phyloP scores from a whole-genome alignment of 164 flowering plant genomes.

The Kingdonia uniflora region DNA sequence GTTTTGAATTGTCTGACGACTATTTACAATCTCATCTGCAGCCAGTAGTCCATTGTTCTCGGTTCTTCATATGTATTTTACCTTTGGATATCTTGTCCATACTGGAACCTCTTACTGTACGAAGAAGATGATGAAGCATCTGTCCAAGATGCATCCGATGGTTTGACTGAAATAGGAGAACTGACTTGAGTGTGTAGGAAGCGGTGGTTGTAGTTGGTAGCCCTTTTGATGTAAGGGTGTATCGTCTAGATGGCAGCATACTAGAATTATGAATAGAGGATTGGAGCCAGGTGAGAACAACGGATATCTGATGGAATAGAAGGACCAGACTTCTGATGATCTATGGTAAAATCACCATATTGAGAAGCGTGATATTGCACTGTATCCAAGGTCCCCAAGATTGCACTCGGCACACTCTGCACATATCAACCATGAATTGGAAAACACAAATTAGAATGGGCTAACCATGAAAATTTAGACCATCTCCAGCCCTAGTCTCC shows the following conservation, averaged over 20 bases:
- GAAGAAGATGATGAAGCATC: constrained; percentile 28
- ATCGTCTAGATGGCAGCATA: constrained; percentile 27
- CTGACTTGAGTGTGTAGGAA: constrained; percentile 57
- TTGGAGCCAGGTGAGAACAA: constrained; percentile 19
- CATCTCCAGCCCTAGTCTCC: no score
- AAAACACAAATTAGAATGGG: no score
- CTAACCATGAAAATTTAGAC: no score
- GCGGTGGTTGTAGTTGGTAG: constrained; percentile 63
- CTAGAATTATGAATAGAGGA: constrained; percentile 23
- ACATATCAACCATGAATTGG: background rate
- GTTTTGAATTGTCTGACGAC: constrained; percentile 43
- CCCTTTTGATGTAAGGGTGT: constrained; percentile 27
- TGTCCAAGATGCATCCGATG: constrained; percentile 41
- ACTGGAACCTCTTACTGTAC: constrained; percentile 27
- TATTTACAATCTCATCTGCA: constrained; percentile 37
- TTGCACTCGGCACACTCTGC: constrained; percentile 37
- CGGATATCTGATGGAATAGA: constrained; percentile 20
- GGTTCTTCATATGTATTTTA: constrained; percentile 37
- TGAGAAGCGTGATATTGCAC: constrained; percentile 28
- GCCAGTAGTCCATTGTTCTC: constrained; percentile 35
- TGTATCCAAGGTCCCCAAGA: constrained; percentile 21
- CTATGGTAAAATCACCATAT: constrained; percentile 26
- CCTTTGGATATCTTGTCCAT: constrained; percentile 25
- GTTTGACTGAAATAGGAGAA: constrained; percentile 61
- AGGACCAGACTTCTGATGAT: constrained; percentile 27